These are phyloP conservation scores for Nicotiana paniculata DNA, from an alignment of 257 asterid genomes.

Conservation along the genomic window DNA sequence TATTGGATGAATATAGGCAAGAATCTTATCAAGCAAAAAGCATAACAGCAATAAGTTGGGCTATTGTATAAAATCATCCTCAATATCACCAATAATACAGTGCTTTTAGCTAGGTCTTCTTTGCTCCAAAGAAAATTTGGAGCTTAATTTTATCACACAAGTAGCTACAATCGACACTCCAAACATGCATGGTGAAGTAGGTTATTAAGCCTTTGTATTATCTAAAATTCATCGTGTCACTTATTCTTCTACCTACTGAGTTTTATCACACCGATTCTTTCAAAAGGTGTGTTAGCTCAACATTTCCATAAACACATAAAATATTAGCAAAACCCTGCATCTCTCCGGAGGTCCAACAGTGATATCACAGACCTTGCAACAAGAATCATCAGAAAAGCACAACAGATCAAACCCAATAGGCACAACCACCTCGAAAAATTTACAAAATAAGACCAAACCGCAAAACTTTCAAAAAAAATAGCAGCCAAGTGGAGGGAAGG, in stretches of 20 bases:
- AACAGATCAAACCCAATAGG: background rate
- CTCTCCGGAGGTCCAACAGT: background rate
- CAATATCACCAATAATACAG: background rate
- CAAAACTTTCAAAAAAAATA: background rate
- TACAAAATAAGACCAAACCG: background rate
- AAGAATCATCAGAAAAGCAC: background rate
- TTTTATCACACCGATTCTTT: background rate
- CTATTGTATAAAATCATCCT: background rate
- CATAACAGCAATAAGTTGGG: background rate
- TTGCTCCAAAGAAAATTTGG: background rate
- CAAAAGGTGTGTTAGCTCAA: background rate
- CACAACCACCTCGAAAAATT: background rate
- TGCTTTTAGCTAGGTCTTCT: background rate
- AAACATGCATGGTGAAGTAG: background rate
- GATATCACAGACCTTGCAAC: background rate
- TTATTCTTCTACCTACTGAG: background rate
- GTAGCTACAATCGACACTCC: background rate
- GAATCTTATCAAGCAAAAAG: background rate
- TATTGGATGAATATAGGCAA: background rate
- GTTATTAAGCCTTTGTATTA: background rate
- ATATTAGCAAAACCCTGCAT: background rate
- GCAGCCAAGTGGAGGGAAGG: background rate
- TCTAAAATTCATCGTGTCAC: background rate
- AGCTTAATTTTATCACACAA: background rate
- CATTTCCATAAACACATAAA: background rate